Evolutionary conservation across 139 green algal species (phyloP).

Genomic region (Micractinium conductrix): DNA sequence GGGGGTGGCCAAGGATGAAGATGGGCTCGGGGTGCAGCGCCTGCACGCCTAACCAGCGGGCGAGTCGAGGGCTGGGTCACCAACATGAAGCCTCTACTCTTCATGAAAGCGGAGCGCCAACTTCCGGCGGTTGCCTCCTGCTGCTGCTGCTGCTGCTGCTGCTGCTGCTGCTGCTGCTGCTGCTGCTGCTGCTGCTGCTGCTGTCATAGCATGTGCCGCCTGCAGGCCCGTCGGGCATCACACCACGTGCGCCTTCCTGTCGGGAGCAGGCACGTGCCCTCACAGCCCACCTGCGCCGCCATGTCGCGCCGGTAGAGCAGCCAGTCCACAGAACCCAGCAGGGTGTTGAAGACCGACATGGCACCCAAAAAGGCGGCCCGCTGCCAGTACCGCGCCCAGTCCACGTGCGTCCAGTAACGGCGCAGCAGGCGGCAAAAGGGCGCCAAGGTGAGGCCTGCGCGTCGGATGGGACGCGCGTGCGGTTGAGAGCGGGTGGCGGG

Average conservation of each 20-base stretch:
- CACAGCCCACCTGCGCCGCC: not conserved
- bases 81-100: no score
- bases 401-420: slow-evolving; percentile 38
- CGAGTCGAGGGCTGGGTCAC: no score
- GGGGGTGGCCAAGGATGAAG: slow-evolving; percentile 69
- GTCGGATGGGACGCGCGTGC: not conserved
- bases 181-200: no score
- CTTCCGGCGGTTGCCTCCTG: no score
- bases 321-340: slow-evolving; percentile 51
- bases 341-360: slow-evolving; percentile 61
- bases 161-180: no score
- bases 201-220: no score
- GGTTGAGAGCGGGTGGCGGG: not conserved
- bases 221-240: no score
- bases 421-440: slow-evolving; percentile 49
- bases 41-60: not conserved
- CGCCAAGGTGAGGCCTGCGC: slow-evolving; percentile 26
- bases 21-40: slow-evolving; percentile 59
- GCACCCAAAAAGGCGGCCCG: slow-evolving; percentile 63
- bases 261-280: no score
- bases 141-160: no score
- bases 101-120: no score
- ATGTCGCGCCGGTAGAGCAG: slow-evolving; percentile 48
- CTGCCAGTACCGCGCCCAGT: slow-evolving; percentile 53
- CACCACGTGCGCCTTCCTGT: no score